Evolutionary conservation across 305 asterid genomes (phyloP).

Genomic region (Plantago lanceolata): DNA sequence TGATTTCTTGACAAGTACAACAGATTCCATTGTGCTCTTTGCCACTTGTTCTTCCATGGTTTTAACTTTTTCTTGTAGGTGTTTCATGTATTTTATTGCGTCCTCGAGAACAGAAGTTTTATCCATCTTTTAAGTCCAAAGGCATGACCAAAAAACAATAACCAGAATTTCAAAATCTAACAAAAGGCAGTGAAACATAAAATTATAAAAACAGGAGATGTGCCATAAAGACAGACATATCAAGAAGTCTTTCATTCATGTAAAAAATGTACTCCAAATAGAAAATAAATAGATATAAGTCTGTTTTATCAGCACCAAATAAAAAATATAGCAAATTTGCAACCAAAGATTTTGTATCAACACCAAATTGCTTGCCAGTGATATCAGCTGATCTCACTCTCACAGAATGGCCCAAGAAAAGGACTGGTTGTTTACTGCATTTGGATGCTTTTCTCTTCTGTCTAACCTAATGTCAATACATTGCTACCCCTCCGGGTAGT

Average conservation of each 20-base stretch:
- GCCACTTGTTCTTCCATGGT: conserved; percentile 35
- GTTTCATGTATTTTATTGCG: conserved; percentile 33
- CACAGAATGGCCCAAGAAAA: conserved; percentile 1
- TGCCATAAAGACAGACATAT: not conserved
- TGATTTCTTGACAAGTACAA: conserved; percentile 32
- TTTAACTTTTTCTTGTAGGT: conserved; percentile 34
- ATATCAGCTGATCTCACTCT: not conserved
- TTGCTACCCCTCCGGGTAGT: no score
- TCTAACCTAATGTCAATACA: no score
- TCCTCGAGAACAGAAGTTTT: conserved; percentile 46
- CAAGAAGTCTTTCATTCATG: no score
- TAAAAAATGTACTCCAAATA: no score
- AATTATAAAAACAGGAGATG: no score
- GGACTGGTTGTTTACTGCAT: not conserved
- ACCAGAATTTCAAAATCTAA: not conserved
- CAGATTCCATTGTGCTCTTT: conserved; percentile 23
- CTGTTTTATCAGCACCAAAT: no score
- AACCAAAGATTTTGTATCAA: not conserved
- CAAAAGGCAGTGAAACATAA: no score
- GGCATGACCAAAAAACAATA: not conserved
- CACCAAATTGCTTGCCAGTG: not conserved
- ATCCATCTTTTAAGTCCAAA: conserved; percentile 30
- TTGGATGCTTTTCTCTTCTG: not conserved
- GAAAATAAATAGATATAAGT: no score
- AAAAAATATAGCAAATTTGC: not conserved